phyloP scores from a whole-genome alignment of 1,284 basidiomycete genomes.

The Irpex lacteus region DNA sequence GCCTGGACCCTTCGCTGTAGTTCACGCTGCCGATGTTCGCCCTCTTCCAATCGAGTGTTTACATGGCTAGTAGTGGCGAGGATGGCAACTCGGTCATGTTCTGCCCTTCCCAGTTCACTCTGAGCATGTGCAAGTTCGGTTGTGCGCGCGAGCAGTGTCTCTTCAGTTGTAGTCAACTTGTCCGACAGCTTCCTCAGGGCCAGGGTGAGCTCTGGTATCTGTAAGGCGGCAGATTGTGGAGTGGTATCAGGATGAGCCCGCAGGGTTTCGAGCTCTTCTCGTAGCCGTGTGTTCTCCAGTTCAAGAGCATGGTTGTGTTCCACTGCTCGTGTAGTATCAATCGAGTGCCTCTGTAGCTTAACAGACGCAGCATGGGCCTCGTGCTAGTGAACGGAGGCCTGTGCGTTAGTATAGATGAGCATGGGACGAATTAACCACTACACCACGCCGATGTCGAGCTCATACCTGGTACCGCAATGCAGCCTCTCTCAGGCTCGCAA shows the following conservation, averaged over 20 bases:
- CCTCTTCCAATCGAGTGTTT: constrained; percentile 50
- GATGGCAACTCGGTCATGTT: constrained; percentile 44
- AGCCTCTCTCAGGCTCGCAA: constrained; percentile 60
- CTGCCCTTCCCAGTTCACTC: constrained; percentile 42
- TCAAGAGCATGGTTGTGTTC: constrained; percentile 50
- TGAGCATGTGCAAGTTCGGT: constrained; percentile 42
- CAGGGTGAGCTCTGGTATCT: constrained; percentile 61
- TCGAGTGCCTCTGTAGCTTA: constrained; percentile 60
- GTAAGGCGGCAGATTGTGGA: constrained; percentile 43
- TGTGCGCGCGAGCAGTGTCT: constrained; percentile 46
- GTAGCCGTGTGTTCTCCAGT: constrained; percentile 53
- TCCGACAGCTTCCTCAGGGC: constrained; percentile 66
- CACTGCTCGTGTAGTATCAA: constrained; percentile 47
- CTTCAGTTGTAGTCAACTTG: constrained; percentile 59
- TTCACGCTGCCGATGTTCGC: constrained; percentile 43
- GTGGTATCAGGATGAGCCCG: constrained; percentile 45
- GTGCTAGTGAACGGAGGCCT: constrained; percentile 44
- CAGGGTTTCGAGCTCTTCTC: constrained; percentile 49
- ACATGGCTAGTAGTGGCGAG: constrained; percentile 49
- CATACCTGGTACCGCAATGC: constrained; percentile 65
- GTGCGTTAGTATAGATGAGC: constrained; percentile 27
- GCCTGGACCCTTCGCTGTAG: constrained; percentile 40
- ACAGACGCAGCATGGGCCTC: constrained; percentile 63
- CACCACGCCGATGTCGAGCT: constrained; percentile 12
- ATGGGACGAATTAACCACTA: constrained; percentile 14